Percentiles rank a stretch among this genome's conserved stretches.
Conservation (phyloP, 2,329 filamentous ascomycete genomes). For the Stachybotrys chartarum region DNA sequence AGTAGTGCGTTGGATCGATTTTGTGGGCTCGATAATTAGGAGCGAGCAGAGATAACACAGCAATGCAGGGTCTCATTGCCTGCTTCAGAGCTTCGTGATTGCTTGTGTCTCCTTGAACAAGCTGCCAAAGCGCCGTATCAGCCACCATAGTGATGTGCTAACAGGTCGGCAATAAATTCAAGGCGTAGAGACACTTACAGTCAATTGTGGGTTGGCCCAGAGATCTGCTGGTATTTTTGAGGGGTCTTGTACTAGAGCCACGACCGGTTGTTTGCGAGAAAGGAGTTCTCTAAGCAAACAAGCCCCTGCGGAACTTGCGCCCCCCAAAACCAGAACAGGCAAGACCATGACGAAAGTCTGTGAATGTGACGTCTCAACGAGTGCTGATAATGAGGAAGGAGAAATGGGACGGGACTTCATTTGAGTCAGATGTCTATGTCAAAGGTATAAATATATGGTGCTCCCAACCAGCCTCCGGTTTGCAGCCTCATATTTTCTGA, state of each 20-base stretch:
- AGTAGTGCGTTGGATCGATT: background rate
- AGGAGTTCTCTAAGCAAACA: background rate
- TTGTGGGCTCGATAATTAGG: background rate
- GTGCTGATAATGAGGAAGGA: background rate
- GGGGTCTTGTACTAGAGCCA: background rate
- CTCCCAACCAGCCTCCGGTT: too few relatives aligned
- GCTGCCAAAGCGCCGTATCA: background rate
- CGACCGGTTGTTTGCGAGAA: background rate
- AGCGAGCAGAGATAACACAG: background rate
- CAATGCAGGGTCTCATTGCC: background rate
- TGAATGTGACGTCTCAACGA: background rate
- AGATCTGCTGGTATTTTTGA: slow-evolving; percentile 1
- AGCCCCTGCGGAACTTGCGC: background rate
- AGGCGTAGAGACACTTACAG: background rate
- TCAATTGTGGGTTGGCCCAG: background rate
- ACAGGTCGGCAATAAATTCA: background rate
- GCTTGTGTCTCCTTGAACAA: background rate
- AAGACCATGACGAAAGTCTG: background rate
- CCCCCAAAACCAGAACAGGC: background rate
- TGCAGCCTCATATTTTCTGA: too few relatives aligned
- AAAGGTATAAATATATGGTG: background rate
- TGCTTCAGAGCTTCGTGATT: background rate
- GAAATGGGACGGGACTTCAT: background rate
- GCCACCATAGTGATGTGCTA: background rate
- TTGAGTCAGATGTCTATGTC: background rate